Base-by-base conservation (phyloP, 192 early-diverging fungal species). In the Coemansia aciculifera region DNA sequence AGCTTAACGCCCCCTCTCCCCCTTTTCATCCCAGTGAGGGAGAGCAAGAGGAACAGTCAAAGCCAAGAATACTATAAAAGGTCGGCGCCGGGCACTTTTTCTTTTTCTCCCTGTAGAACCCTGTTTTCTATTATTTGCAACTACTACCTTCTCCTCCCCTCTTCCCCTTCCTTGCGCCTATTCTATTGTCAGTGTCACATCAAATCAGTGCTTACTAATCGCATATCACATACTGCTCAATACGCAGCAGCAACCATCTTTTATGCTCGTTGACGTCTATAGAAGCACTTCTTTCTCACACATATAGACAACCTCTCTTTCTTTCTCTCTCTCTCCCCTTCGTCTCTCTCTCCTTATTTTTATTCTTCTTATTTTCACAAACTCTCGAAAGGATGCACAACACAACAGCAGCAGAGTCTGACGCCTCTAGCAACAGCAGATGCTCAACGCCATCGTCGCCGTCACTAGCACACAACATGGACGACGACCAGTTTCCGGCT, bases 331-430 rank as follows among this genome's bases (percentile, higher is more conserved):
- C 40, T 51, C 51, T 54, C 51, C 2, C 27, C 29, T 12, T 15
- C 27, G 24, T 52, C 39, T 51, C 24, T 46, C 12, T 27, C 27
- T 27, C 27, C 27, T 17, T 15, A 43, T 40, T 38, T 64, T 64
- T 49, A n/a, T 21, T 54, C 17, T 19, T 36, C 24, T 17, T 34
- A 29, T 39, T 54, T 43, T 32, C 46, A 12, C 21, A 24, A 9
- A 34, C 17, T 3, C 24, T 24, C 38, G 51, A 23, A 10, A 38
- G 23, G 36, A 43, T 62, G 36, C 40, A 40, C 37, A 39, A 34
- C 60, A 62, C 62, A 74, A 9, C 32, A 31, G 13, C 71, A 56
- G 59, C 71, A 56, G 59, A 46, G 44, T 37, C 57, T 19, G 68
- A 61, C 40, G 60, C 52, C 5, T 27, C 46, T 24, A 52, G 29